Conservation (phyloP, 2,329 filamentous ascomycete species). For the Nannizziopsis barbatae region DNA sequence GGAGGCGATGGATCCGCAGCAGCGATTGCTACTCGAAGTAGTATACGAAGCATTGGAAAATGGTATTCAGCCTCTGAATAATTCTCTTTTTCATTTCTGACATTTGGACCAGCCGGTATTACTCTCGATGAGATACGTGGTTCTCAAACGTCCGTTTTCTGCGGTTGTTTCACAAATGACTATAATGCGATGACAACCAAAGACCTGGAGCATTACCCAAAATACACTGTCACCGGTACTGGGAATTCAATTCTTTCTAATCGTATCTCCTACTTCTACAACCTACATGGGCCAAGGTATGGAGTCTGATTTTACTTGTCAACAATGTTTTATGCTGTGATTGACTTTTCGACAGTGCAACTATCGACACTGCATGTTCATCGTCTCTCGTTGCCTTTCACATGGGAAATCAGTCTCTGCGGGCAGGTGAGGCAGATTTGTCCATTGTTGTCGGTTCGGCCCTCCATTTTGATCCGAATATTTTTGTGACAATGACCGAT, state of each 20-base stretch:
- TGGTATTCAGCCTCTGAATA: background rate
- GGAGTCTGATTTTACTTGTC: no score
- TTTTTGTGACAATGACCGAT: conserved; percentile 10
- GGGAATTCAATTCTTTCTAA: conserved; percentile 24
- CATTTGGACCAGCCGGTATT: conserved; percentile 14
- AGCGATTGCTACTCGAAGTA: conserved; percentile 23
- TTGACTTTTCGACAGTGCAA: conserved; percentile 25
- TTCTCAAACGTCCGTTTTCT: conserved; percentile 26
- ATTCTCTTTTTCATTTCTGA: no score
- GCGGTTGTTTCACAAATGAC: conserved; percentile 24
- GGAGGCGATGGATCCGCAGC: conserved; percentile 25
- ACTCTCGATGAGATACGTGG: conserved; percentile 21
- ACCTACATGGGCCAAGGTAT: conserved; percentile 22
- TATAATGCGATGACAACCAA: conserved; percentile 17
- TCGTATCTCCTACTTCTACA: conserved; percentile 21
- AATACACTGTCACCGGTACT: conserved; percentile 19
- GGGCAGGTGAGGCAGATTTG: conserved; percentile 16
- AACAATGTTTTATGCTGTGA: conserved; percentile 20
- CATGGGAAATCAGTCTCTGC: conserved; percentile 18
- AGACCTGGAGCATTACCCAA: conserved; percentile 14
- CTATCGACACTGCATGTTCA: conserved; percentile 24
- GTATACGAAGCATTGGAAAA: conserved; percentile 24
- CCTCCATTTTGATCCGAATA: conserved; percentile 16
- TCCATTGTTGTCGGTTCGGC: conserved; percentile 11
- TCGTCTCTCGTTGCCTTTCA: conserved; percentile 20